phyloP scores from a whole-genome alignment of 768 basidiomycete species.

The Boletus rex-veris region DNA sequence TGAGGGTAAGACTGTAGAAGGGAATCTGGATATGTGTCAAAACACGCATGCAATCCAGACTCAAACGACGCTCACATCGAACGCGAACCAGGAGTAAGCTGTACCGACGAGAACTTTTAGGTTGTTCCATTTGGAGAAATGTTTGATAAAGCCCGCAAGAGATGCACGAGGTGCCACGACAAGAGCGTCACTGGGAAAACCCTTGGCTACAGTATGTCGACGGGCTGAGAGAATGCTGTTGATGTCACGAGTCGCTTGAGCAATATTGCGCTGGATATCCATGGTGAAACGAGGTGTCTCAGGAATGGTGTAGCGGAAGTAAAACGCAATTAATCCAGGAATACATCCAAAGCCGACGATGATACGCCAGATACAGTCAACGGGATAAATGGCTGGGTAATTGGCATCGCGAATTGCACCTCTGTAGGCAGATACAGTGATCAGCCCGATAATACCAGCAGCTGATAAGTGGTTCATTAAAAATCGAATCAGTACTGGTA shows the following conservation, averaged over 20 bases:
- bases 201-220: constrained; percentile 43
- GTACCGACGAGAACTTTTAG: constrained; percentile 73
- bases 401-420: constrained; percentile 42
- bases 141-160: constrained; percentile 56
- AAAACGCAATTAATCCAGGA: constrained; percentile 73
- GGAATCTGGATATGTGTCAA: constrained; percentile 52
- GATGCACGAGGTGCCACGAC: constrained; percentile 63
- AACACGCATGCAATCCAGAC: neutral
- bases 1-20: constrained; percentile 85
- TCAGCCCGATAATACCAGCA: constrained; percentile 63
- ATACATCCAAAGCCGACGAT: constrained; percentile 84
- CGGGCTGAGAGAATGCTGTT: constrained; percentile 53
- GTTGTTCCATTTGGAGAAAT: constrained; percentile 77
- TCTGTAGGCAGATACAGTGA: constrained; percentile 64
- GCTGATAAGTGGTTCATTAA: constrained; percentile 32
- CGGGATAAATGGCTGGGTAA: constrained; percentile 38
- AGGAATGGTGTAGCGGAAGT: constrained; percentile 88
- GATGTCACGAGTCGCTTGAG: constrained; percentile 70
- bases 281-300: constrained; percentile 90
- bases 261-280: constrained; percentile 80
- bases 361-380: constrained; percentile 83
- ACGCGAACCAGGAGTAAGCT: constrained; percentile 84
- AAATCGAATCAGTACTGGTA: neutral
- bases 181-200: constrained; percentile 40
- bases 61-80: constrained; percentile 53